A percentile compares a stretch with the other conserved stretches of the same genome.
Conservation (phyloP, 2,329 filamentous ascomycete species). For the Cephalotrichum gorgonifer region DNA sequence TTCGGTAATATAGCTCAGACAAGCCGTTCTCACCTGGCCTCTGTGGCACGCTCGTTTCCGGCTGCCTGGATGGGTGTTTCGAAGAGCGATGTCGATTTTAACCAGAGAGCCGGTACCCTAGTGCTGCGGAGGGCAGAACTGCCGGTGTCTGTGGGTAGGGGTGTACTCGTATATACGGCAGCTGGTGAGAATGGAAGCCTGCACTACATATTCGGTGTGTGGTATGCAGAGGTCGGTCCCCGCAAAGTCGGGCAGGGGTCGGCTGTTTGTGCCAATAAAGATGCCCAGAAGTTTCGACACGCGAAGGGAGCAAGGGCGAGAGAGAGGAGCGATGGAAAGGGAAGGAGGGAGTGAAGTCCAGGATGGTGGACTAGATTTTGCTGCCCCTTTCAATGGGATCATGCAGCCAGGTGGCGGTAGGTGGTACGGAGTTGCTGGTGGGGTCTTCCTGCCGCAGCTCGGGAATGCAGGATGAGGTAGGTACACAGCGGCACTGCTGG, state of each 20-base stretch:
- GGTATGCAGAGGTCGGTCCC: background rate
- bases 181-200: background rate
- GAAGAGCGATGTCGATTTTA: background rate
- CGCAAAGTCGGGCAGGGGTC: background rate
- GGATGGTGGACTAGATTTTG: background rate
- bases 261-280: background rate
- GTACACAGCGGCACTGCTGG: background rate
- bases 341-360: background rate
- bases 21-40: background rate
- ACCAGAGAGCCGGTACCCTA: constrained; percentile 1
- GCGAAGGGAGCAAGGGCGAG: background rate
- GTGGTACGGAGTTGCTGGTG: background rate
- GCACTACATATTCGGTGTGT: background rate
- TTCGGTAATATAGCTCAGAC: background rate
- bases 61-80: background rate
- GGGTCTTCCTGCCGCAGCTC: background rate
- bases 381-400: background rate
- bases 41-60: background rate
- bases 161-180: background rate
- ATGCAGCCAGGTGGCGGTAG: background rate
- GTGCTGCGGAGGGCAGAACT: background rate
- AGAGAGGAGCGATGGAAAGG: background rate
- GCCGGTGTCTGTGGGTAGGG: constrained; percentile 1
- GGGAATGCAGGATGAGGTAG: constrained; percentile 5
- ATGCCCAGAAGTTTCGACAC: background rate